Conservation (phyloP, 208 protist species). For the Wallacemonas sp. region DNA sequence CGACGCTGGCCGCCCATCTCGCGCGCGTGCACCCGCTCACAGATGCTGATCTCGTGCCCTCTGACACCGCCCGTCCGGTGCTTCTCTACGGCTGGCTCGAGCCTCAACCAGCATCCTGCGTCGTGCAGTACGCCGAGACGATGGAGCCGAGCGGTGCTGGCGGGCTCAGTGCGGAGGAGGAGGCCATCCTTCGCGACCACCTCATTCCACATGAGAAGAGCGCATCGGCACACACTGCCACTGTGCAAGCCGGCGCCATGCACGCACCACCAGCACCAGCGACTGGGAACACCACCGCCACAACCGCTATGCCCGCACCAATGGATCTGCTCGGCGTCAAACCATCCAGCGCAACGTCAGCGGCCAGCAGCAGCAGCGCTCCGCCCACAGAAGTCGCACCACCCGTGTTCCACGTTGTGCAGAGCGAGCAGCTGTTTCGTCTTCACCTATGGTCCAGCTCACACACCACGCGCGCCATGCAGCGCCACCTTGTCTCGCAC, state of each 20-base stretch:
- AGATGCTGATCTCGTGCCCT: neutral
- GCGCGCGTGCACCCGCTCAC: conserved; percentile 4
- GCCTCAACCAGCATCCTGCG: conserved; percentile 16
- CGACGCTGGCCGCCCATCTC: conserved; percentile 4
- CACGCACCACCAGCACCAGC: too few species aligned
- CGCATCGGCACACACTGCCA: too few species aligned
- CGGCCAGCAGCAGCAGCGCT: too few species aligned
- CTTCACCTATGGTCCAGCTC: conserved; percentile 18
- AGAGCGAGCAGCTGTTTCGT: conserved; percentile 5
- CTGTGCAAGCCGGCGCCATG: neutral
- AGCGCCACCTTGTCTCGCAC: neutral
- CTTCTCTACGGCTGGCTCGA: conserved; percentile 49
- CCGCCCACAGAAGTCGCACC: too few species aligned
- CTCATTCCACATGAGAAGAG: too few species aligned
- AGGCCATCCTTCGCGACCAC: neutral
- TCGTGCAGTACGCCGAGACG: conserved; percentile 8
- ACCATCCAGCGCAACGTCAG: too few species aligned
- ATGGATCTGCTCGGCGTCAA: too few species aligned
- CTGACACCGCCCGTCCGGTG: too few species aligned
- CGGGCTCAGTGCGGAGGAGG: neutral
- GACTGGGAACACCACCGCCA: too few species aligned
- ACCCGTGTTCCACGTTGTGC: neutral
- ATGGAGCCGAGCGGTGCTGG: neutral
- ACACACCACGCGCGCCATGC: conserved; percentile 11
- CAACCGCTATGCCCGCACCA: too few species aligned